Evolutionary conservation across 2,329 filamentous ascomycete species (phyloP).

Genomic region (Epichloe elymi): DNA sequence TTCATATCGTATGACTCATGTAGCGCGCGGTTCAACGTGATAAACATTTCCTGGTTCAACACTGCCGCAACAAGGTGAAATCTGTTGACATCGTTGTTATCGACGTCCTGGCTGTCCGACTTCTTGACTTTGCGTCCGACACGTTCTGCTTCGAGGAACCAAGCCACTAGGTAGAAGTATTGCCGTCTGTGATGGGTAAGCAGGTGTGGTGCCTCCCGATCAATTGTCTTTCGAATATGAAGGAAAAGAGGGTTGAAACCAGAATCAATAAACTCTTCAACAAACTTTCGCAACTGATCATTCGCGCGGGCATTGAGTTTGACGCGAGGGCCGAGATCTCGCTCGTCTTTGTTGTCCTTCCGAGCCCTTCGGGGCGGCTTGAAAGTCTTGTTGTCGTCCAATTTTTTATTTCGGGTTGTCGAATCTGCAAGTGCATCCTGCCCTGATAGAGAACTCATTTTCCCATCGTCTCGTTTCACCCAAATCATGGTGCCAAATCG

Average conservation of each 20-base stretch:
- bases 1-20: slow-evolving; percentile 69
- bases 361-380: slow-evolving; percentile 58
- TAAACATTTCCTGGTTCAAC: slow-evolving; percentile 88
- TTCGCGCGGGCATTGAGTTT: slow-evolving; percentile 60
- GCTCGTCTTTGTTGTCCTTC: slow-evolving; percentile 49
- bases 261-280: slow-evolving; percentile 87
- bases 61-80: slow-evolving; percentile 83
- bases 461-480: slow-evolving; percentile 77
- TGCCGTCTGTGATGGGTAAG: slow-evolving; percentile 66
- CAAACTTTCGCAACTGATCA: slow-evolving; percentile 66
- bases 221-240: slow-evolving; percentile 77
- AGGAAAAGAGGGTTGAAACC: slow-evolving; percentile 87
- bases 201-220: slow-evolving; percentile 75
- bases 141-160: slow-evolving; percentile 84
- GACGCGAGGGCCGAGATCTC: slow-evolving; percentile 64
- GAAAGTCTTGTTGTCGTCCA: slow-evolving; percentile 85
- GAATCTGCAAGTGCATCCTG: slow-evolving; percentile 71
- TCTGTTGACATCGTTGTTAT: slow-evolving; percentile 48
- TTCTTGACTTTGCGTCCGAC: slow-evolving; percentile 51
- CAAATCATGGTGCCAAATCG: slow-evolving; percentile 96
- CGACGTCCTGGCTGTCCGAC: slow-evolving; percentile 28
- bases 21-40: slow-evolving; percentile 74
- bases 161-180: slow-evolving; percentile 83
- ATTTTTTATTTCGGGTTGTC: slow-evolving; percentile 64
- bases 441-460: slow-evolving; percentile 75